Conservation (phyloP, 2,329 filamentous ascomycete genomes). For the Rugonectria rugulosa region DNA sequence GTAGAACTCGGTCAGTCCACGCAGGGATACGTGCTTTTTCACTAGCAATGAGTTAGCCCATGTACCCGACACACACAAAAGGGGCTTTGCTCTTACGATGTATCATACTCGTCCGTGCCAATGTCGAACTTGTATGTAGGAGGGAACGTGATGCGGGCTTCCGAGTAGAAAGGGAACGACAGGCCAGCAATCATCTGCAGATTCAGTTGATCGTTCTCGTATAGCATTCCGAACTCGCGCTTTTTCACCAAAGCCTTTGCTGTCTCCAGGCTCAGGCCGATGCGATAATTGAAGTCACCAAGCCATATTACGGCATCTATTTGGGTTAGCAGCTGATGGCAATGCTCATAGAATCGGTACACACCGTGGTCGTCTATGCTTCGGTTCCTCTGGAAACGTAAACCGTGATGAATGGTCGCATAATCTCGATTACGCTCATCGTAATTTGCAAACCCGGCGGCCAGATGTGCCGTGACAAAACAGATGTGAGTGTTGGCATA, state of each 20-base stretch:
- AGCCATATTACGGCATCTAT: conserved; percentile 85
- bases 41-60: conserved; percentile 49
- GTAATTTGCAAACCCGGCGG: conserved; percentile 95
- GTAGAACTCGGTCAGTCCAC: conserved; percentile 94
- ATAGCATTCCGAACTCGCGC: conserved; percentile 78
- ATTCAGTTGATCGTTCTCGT: conserved; percentile 95
- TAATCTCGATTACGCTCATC: conserved; percentile 96
- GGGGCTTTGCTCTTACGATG: conserved; percentile 66
- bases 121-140: conserved; percentile 97
- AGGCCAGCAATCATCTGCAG: conserved; percentile 94
- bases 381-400: conserved; percentile 90
- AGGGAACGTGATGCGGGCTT: conserved; percentile 85
- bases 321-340: conserved; percentile 34
- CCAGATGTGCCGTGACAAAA: conserved; percentile 95
- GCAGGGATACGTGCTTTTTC: conserved; percentile 95
- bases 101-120: conserved; percentile 88
- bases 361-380: conserved; percentile 88
- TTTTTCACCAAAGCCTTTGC: conserved; percentile 77
- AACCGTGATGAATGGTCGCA: conserved; percentile 82
- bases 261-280: conserved; percentile 81
- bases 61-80: neutral
- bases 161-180: conserved; percentile 90
- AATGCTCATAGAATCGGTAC: neutral
- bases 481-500: conserved; percentile 93
- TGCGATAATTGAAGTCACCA: conserved; percentile 98